phyloP scores from a whole-genome alignment of 2,329 filamentous ascomycete genomes.

The Falciphora oryzae region DNA sequence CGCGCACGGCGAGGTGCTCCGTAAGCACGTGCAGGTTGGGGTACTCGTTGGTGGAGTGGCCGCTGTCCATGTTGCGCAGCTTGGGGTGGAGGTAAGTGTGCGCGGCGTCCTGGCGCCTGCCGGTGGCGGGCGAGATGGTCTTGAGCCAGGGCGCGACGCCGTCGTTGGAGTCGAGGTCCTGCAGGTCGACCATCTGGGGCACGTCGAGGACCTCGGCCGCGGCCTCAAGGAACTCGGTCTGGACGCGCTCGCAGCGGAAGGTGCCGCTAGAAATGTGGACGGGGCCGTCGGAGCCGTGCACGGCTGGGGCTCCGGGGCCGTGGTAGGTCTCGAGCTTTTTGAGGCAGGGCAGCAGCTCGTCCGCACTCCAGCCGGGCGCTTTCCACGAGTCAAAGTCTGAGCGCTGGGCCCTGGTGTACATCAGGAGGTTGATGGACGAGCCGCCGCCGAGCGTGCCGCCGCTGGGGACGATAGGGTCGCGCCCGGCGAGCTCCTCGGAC shows the following conservation, averaged over 20 bases:
- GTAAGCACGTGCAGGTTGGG: constrained; percentile 26
- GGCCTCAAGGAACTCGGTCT: constrained; percentile 39
- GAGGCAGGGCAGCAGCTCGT: constrained; percentile 39
- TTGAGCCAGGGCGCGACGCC: constrained; percentile 23
- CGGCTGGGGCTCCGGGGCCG: constrained; percentile 19
- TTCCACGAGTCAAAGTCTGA: constrained; percentile 24
- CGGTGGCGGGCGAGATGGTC: constrained; percentile 26
- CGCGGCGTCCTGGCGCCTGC: constrained; percentile 29
- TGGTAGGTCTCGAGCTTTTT: constrained; percentile 27
- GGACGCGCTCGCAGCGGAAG: constrained; percentile 28
- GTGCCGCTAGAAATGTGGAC: constrained; percentile 43
- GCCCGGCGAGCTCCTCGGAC: constrained; percentile 36
- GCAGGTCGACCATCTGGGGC: constrained; percentile 41
- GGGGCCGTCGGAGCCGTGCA: constrained; percentile 42
- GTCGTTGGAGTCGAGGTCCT: constrained; percentile 37
- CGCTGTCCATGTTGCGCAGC: constrained; percentile 17
- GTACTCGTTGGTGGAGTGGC: constrained; percentile 13
- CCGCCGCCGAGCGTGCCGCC: constrained; percentile 48
- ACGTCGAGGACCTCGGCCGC: constrained; percentile 36
- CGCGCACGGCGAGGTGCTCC: constrained; percentile 31
- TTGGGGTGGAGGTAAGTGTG: constrained; percentile 25
- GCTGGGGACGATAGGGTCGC: constrained; percentile 32
- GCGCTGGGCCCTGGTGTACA: constrained; percentile 25
- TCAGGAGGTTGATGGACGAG: constrained; percentile 39
- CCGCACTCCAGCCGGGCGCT: constrained; percentile 20